Evolutionary conservation across 768 basidiomycete genomes (phyloP).

Genomic region (Lactarius sanguifluus): DNA sequence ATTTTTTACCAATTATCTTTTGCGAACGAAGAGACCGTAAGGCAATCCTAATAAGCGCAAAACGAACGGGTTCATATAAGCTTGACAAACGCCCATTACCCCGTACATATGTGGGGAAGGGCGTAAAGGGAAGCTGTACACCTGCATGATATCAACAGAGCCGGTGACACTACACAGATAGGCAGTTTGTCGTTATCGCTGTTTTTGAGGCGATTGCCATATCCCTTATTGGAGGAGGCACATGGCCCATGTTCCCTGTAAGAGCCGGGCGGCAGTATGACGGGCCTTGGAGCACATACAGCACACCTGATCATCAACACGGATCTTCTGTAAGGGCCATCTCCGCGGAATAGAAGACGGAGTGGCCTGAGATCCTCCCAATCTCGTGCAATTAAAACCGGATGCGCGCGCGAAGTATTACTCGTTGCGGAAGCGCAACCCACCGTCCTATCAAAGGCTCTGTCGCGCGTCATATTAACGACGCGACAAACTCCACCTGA

Average conservation of each 20-base stretch:
- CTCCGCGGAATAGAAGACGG: neutral
- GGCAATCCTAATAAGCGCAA: neutral
- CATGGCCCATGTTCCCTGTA: neutral
- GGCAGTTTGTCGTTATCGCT: neutral
- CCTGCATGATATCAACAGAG: neutral
- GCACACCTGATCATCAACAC: slow-evolving; percentile 12
- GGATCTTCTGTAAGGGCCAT: neutral
- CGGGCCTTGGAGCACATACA: neutral
- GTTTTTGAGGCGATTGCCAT: neutral
- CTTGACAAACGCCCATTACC: neutral
- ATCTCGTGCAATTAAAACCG: neutral
- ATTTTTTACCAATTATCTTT: neutral
- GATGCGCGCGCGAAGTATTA: neutral
- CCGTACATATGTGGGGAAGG: neutral
- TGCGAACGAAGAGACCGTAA: neutral
- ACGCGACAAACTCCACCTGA: neutral
- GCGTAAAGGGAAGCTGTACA: neutral
- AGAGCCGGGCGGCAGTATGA: neutral
- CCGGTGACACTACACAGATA: neutral
- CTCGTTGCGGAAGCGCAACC: neutral
- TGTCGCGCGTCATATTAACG: neutral
- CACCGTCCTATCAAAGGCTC: neutral
- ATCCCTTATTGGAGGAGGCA: neutral
- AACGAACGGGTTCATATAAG: neutral
- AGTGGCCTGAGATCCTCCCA: neutral